Evolutionary conservation across 78 protist genomes (phyloP).

Genomic region (Tieghemostelium lacteum): DNA sequence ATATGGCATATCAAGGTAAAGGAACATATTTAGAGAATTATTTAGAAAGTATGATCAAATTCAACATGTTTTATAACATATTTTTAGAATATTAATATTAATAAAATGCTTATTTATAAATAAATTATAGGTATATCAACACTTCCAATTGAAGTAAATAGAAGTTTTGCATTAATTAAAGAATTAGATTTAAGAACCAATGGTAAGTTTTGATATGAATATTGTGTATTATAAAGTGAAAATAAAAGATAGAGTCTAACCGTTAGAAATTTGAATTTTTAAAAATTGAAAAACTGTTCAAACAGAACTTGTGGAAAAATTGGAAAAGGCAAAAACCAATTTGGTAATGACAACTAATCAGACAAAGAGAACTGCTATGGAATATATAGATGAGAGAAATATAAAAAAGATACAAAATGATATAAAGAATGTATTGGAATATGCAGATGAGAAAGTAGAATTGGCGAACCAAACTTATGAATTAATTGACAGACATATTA

Average conservation of each 20-base stretch:
- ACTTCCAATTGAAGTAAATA: slow-evolving; percentile 52
- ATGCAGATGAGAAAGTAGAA: slow-evolving; percentile 80
- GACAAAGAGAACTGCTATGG: slow-evolving; percentile 25
- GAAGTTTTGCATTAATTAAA: slow-evolving; percentile 74
- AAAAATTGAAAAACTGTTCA: neutral
- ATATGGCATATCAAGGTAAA: slow-evolving; percentile 71
- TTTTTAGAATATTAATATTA: neutral
- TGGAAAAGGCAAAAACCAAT: slow-evolving; percentile 21
- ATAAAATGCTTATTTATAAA: neutral
- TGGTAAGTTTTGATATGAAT: neutral
- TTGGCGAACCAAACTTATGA: slow-evolving; percentile 80
- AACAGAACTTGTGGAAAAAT: slow-evolving; percentile 26
- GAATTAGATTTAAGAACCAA: slow-evolving; percentile 73
- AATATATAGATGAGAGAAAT: slow-evolving; percentile 17
- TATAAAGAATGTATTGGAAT: slow-evolving; percentile 44
- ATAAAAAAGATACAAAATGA: slow-evolving; percentile 15
- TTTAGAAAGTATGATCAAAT: slow-evolving; percentile 41
- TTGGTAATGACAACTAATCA: slow-evolving; percentile 5
- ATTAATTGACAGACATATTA: slow-evolving; percentile 74
- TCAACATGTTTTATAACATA: too few species aligned
- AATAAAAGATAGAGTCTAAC: neutral
- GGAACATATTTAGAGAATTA: slow-evolving; percentile 83
- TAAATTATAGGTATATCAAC: slow-evolving; percentile 55
- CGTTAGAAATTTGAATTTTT: too few species aligned
- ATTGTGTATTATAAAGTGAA: neutral